Evolutionary conservation across 805 yeast genomes (phyloP), one percentile per base, ranked within the genome.

Genomic region (Yarrowia bubula): DNA sequence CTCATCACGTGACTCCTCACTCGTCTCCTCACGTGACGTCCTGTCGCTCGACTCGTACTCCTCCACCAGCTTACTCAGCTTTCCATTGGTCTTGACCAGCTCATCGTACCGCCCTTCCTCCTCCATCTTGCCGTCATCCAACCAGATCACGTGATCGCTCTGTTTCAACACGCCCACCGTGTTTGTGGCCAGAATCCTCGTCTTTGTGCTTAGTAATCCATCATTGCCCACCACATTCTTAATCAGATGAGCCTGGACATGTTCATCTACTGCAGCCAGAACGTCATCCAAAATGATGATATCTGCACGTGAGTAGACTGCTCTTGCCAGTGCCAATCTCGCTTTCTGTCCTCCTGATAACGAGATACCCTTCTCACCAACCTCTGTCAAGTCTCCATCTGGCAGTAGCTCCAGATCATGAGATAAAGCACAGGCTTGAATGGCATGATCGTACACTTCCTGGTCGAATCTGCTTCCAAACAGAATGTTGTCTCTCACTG

Each of bases 311-410:
- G 84, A 82, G 70, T 90, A 90, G 1, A 87, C 90, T 1, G 95
- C 89, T 70, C 97, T 82, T 0, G 97, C 96, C 57, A 90, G 78
- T 70, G 86, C 86, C 67, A 90, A 85, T 72, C 97, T 83, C 0
- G 96, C 95, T 78, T 90, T 90, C 73, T 90, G 97, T 55, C 97
- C 97, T 64, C 97, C 97, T 13, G 95, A 88, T 50, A 90, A 77
- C 0, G 95, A 90, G 65, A 91, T 87, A 70, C 97, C 97, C 68
- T 92, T 82, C 73, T 90, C 97, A 67, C 97, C 97, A 69, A 90
- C 88, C 75, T 91, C 96, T 0, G 93, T 88, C 67, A 73, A 72
- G 71, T 90, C 96, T 37, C 95, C 92, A 44, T 86, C 90, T 4
- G 88, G 86, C 35, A 91, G 77, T 38, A 82, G 80, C 10, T 83